A percentile compares a stretch with the other conserved stretches of the same genome.
Conservation (phyloP, 2,329 filamentous ascomycete genomes). For the Pseudocercospora cruenta region DNA sequence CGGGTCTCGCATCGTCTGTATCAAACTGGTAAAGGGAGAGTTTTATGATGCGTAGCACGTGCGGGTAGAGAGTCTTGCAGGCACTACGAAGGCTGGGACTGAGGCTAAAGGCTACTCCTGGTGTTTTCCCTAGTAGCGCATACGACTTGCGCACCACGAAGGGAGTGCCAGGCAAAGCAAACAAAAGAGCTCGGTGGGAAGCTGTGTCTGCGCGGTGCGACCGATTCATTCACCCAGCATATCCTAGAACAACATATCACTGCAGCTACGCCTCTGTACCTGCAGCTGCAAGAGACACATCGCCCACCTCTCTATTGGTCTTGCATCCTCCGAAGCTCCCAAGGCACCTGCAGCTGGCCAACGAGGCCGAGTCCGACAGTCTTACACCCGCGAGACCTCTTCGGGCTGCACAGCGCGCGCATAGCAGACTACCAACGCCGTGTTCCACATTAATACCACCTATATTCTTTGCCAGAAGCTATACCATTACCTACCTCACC, state of each 20-base stretch:
- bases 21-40: neutral
- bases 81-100: neutral
- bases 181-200: neutral
- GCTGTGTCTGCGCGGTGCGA: neutral
- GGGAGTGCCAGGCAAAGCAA: neutral
- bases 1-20: neutral
- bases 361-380: neutral
- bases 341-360: neutral
- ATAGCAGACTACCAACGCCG: neutral
- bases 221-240: neutral
- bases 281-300: conserved; percentile 5
- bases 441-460: neutral
- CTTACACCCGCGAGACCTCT: neutral
- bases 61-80: neutral
- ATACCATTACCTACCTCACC: conserved; percentile 9
- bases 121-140: neutral
- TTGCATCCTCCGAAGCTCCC: neutral
- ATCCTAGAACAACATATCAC: neutral
- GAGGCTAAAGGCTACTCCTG: neutral
- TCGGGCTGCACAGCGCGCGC: neutral
- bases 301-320: neutral
- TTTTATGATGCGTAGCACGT: conserved; percentile 3
- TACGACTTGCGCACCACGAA: neutral
- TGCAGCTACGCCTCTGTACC: conserved; percentile 4
- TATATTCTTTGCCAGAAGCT: neutral